A percentile compares a stretch with the other conserved stretches of the same genome.
These are phyloP conservation scores for Thelonectria blattea DNA, from an alignment of 2,329 filamentous ascomycete genomes.

Conservation along the genomic window DNA sequence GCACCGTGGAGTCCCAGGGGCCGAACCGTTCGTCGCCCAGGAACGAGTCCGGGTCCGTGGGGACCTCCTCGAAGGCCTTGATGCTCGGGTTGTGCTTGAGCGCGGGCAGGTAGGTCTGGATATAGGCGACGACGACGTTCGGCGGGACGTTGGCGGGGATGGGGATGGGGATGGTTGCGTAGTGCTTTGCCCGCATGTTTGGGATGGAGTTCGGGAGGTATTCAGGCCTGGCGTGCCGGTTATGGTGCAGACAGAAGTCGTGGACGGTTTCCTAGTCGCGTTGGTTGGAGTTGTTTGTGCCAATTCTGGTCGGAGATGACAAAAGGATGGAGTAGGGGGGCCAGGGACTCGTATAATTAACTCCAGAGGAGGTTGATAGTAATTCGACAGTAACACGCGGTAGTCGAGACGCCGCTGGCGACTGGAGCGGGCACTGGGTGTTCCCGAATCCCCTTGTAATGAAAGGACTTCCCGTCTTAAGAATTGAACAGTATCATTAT, in stretches of 20 bases:
- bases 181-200: constrained; percentile 7
- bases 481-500: neutral
- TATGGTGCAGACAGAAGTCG: too few relatives aligned
- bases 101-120: constrained; percentile 48
- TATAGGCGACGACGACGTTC: constrained; percentile 42
- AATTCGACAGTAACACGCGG: neutral
- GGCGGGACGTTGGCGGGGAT: constrained; percentile 46
- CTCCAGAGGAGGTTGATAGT: neutral
- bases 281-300: too few relatives aligned
- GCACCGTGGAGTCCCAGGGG: constrained; percentile 42
- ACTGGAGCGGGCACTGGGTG: too few relatives aligned
- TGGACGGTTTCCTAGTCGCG: too few relatives aligned
- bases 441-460: too few relatives aligned
- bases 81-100: constrained; percentile 48
- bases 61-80: constrained; percentile 41
- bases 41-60: constrained; percentile 39
- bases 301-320: too few relatives aligned
- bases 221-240: too few relatives aligned
- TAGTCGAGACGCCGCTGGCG: too few relatives aligned
- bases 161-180: constrained; percentile 41
- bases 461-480: neutral
- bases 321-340: too few relatives aligned
- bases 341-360: too few relatives aligned
- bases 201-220: neutral
- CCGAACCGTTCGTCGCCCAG: constrained; percentile 48